Evolutionary conservation across 2,329 filamentous ascomycete species (phyloP), one percentile per base, ranked within the genome.

Genomic region (Chaetomium sp.): DNA sequence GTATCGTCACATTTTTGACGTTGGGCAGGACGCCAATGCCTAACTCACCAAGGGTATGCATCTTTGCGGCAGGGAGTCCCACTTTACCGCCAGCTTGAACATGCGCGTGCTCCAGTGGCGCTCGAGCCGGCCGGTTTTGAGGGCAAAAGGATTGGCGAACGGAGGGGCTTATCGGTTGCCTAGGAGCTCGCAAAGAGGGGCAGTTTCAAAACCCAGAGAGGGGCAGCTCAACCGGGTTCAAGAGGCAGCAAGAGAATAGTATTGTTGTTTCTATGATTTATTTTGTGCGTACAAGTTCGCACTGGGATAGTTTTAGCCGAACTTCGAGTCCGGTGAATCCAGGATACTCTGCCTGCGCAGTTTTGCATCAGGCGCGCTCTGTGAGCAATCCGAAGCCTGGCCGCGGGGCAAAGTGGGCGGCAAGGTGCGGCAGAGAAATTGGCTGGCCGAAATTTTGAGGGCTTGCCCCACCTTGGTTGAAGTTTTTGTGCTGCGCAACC

Each of bases 401-500:
- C 58, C 35, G 64, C 57, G 64, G 65, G 65, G 65, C 55, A n/a
- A n/a, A n/a, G n/a, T 56, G 61, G 68, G 63, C 69, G 65, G 69
- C 65, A 67, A 67, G 65, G 65, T 60, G 65, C 63, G 67, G 65
- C 65, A 62, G 67, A n/a, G 67, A 66, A 62, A 62, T 53, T 60
- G 21, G 42, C 42, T 58, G 33, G 54, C 33, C 33, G 51, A 62
- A 68, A 58, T 68, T 68, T 42, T 64, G 67, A 71, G 68, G 68
- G 69, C 63, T 69, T 66, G 69, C 64, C 68, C 70, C 70, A 70
- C 70, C 55, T 66, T 59, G 12, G 33, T 27, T 62, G 65, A 70
- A 68, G 68, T 70, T 70, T 70, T 70, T 69, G 63, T 70, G 66
- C 57, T 67, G 47, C 62, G 63, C 61, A 55, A 66, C 68, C 65